Percentiles rank a stretch among this genome's conserved stretches.
phyloP scores from a whole-genome alignment of 2,329 filamentous ascomycete genomes.

The Chalaropsis ovoidea region DNA sequence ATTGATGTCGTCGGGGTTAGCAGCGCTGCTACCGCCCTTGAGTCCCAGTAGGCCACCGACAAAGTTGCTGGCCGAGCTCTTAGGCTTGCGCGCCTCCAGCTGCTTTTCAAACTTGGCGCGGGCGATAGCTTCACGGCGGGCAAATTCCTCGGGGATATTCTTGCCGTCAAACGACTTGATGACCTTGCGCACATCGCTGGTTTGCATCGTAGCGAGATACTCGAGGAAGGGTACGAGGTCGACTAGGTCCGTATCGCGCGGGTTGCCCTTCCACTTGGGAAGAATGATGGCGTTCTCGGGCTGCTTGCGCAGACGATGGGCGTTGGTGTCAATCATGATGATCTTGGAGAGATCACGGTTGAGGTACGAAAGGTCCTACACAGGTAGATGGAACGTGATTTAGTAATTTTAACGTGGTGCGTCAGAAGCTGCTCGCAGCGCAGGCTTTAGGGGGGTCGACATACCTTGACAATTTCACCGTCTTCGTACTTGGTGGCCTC shows the following conservation, averaged over 20 bases:
- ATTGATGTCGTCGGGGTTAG: constrained; percentile 43
- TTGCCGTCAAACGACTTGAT: constrained; percentile 82
- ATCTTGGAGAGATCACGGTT: constrained; percentile 94
- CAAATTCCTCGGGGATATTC: constrained; percentile 83
- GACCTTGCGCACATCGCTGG: constrained; percentile 74
- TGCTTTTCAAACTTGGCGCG: constrained; percentile 77
- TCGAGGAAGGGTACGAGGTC: constrained; percentile 91
- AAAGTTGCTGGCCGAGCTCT: constrained; percentile 55
- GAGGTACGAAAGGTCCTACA: constrained; percentile 86
- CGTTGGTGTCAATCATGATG: constrained; percentile 82
- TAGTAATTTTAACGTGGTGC: constrained; percentile 3
- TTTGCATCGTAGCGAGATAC: constrained; percentile 90
- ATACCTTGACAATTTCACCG: constrained; percentile 89
- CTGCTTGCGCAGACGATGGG: constrained; percentile 71
- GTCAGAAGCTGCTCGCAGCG: too few species aligned
- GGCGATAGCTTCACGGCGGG: constrained; percentile 73
- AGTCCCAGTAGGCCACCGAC: constrained; percentile 63
- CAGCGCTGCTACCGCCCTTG: constrained; percentile 44
- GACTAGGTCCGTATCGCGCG: constrained; percentile 76
- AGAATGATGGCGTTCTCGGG: constrained; percentile 95
- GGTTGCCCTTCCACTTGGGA: constrained; percentile 77
- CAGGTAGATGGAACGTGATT: not conserved
- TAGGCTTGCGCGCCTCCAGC: constrained; percentile 56
- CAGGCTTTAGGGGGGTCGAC: not conserved
- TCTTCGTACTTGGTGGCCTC: constrained; percentile 97